Base-by-base conservation (phyloP, 306 rosid genomes). In the Prunus salicina region DNA sequence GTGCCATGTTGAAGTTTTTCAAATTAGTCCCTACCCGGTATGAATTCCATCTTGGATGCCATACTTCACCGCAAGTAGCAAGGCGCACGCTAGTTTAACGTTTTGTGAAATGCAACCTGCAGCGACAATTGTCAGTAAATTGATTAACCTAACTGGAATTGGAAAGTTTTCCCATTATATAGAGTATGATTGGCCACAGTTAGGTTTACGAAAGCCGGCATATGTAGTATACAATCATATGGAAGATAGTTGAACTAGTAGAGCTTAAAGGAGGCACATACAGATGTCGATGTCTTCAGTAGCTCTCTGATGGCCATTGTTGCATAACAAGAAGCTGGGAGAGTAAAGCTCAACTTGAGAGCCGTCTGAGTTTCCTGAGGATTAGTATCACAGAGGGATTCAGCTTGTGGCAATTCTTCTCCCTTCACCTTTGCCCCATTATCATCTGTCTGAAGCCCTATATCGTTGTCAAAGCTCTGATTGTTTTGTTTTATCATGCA, bases 251-350 rank as follows among this genome's bases (percentile, higher is more conserved):
- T 45, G 55, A 45, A 67, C 55, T 43, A 3, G 32, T 12, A 45
- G 22, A 64, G 27, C 25, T 27, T 53, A 20, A 67, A 8, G 16
- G 27, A 56, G 73, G 78, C 67, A 78, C 98, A 81, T 89, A 92
- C 96, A 76, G 99, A 95, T 77, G 99, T 92, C 65, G 98, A 92
- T 28, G 97, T 90, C 90, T 95, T 95, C 75, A 95, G 86, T 79
- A 95, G 91, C 90, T 95, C 98, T 86, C 98, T 87, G 88, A 92
- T 88, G 69, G 98, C 98, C 97, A 92, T 90, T 28, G 99, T 95
- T 51, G 99, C 99, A 75, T 95, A 95, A 82, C 96, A 90, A 7
- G 99, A 95, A 60, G 99, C 52, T 22, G 99, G 97, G 73, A 95
- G 97, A 65, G 92, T 95, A 68, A 95, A 89, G 82, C 87, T 89